Conservation (phyloP, 306 rosid genomes). For the Inga laurina region DNA sequence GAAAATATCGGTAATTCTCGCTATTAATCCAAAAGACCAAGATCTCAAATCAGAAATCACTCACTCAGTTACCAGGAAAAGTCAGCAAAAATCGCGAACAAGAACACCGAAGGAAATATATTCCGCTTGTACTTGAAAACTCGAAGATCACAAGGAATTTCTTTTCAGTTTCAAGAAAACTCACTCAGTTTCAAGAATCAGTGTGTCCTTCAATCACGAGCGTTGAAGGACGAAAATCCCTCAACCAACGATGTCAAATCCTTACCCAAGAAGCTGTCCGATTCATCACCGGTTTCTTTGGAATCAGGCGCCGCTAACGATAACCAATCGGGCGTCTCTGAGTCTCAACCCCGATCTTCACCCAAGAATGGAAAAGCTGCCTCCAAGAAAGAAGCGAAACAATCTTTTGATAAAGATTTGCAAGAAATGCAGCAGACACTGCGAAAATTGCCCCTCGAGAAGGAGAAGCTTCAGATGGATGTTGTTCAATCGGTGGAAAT, state of each 20-base stretch:
- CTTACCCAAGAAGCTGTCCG: constrained; percentile 31
- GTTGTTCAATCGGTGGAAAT: too few relatives aligned
- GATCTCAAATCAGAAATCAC: too few relatives aligned
- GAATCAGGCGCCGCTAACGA: constrained; percentile 37
- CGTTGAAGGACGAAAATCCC: constrained; percentile 67
- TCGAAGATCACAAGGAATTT: too few relatives aligned
- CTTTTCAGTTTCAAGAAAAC: too few relatives aligned
- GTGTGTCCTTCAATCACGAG: constrained; percentile 28
- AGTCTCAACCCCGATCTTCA: constrained; percentile 29
- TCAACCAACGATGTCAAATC: constrained; percentile 42
- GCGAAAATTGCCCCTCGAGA: constrained; percentile 62
- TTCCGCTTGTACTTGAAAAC: too few relatives aligned
- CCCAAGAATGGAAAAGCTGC: constrained; percentile 52
- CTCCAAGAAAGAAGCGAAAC: constrained; percentile 57
- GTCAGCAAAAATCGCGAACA: too few relatives aligned
- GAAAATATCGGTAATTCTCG: too few relatives aligned
- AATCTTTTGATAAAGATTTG: constrained; percentile 67
- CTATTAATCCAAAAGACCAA: too few relatives aligned
- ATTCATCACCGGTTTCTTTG: constrained; percentile 15
- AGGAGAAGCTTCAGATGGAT: constrained; percentile 45
- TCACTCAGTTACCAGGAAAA: too few relatives aligned
- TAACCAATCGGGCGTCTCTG: constrained; percentile 46
- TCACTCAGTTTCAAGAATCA: too few relatives aligned
- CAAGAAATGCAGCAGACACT: constrained; percentile 79
- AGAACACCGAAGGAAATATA: too few relatives aligned